Evolutionary conservation across 805 yeast genomes (phyloP), one percentile per base, ranked within the genome.

Genomic region (Yamadazyma laniorum): DNA sequence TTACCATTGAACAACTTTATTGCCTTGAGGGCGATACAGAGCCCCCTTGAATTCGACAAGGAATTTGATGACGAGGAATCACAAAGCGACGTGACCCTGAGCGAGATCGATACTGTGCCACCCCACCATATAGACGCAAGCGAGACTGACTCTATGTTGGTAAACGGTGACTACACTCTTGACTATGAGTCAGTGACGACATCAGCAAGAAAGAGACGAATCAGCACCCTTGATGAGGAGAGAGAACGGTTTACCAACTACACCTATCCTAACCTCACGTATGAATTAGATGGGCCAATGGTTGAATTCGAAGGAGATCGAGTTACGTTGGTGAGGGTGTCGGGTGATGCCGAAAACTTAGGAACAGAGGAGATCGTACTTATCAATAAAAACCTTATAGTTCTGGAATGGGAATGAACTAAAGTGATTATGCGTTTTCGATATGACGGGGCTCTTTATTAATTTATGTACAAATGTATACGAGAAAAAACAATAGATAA

Each of bases 21-120:
- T 50, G 83, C 84, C 1, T 61, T 79, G 45, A 70, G 80, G 43
- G 79, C 84, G 3, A 75, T 79, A 19, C 73, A 72, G 25, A 67
- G 62, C 37, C 72, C 72, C 0, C 44, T 49, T 21, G 60, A 64
- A 30, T 65, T 58, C 43, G 74, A 68, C 36, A 59, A 61, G 38
- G 73, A 67, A 30, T 68, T 67, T 44, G 65, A 62, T 37, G 72
- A 67, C 35, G 70, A 65, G 36, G 17, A 19, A 12, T 32, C 25
- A 31, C 18, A 18, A 3, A 19, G 13, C 9, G 34, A 38, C 3
- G 15, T 16, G 6, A 21, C 13, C 7, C 29, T 15, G 22, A 21
- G 17, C 4, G 36, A 25, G 8, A 14, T 25, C 16, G 18, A 7
- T 12, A 25, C 36, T 3, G 22, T 21, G 28, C 30, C 12, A 5